phyloP scores from a whole-genome alignment of 306 rosid genomes.

The Crotalaria pallida region DNA sequence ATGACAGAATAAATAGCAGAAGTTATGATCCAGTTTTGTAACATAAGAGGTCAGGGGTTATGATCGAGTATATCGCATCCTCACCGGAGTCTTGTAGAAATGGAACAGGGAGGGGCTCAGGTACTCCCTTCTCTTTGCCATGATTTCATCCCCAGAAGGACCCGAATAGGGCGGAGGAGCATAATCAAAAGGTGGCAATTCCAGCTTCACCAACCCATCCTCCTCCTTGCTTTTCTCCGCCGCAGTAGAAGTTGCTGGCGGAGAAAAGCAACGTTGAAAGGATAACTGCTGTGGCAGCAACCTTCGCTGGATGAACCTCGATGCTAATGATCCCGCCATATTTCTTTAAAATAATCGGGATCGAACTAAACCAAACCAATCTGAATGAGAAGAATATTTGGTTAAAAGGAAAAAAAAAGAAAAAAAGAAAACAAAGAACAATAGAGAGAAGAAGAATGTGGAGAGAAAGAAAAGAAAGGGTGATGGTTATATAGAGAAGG shows the following conservation, averaged over 20 bases:
- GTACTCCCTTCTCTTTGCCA: slow-evolving; percentile 67
- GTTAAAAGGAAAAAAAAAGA: neutral
- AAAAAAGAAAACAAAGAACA: neutral
- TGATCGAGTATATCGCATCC: slow-evolving; percentile 18
- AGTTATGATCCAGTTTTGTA: neutral
- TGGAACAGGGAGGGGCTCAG: slow-evolving; percentile 78
- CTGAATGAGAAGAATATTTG: too few relatives aligned
- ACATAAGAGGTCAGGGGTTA: too few relatives aligned
- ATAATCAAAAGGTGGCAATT: slow-evolving; percentile 66
- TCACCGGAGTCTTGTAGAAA: slow-evolving; percentile 66
- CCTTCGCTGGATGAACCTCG: slow-evolving; percentile 21
- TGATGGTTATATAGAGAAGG: slow-evolving; percentile 24
- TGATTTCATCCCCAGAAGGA: slow-evolving; percentile 55
- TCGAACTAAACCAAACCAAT: too few relatives aligned
- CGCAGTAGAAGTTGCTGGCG: slow-evolving; percentile 18
- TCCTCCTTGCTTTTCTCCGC: slow-evolving; percentile 24
- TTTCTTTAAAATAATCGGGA: too few relatives aligned
- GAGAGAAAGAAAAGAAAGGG: neutral
- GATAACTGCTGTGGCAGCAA: neutral
- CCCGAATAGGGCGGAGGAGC: slow-evolving; percentile 69
- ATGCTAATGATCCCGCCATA: slow-evolving; percentile 50
- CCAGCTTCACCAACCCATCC: slow-evolving; percentile 18
- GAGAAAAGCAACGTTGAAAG: slow-evolving; percentile 38
- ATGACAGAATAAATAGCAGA: neutral
- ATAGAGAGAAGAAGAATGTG: neutral